Evolutionary conservation across 768 basidiomycete species (phyloP).

Genomic region (Agaricus sinodeliciosus): DNA sequence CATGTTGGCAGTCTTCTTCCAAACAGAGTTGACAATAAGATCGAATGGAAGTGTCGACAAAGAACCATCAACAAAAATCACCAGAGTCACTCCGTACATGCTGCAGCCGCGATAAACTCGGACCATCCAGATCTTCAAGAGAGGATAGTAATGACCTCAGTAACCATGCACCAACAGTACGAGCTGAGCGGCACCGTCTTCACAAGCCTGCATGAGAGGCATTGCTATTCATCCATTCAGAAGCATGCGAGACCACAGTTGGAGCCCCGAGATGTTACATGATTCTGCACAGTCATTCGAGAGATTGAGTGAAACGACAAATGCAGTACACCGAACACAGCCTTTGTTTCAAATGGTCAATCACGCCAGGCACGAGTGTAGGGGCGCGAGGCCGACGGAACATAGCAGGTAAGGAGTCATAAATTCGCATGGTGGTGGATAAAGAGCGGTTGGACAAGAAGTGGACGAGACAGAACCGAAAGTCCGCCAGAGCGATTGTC

Average conservation of each 20-base stretch:
- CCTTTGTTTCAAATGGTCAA: background rate
- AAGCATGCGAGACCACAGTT: background rate
- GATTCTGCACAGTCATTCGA: background rate
- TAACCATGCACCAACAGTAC: too few species aligned
- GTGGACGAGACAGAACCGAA: too few species aligned
- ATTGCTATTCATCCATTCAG: too few species aligned
- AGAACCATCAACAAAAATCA: too few species aligned
- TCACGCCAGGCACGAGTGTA: background rate
- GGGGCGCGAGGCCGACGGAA: background rate
- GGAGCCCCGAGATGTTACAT: background rate
- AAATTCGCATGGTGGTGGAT: background rate
- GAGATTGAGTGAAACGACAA: background rate
- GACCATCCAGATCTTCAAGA: conserved; percentile 24
- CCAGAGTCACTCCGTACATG: too few species aligned
- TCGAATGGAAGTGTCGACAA: too few species aligned
- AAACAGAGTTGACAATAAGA: too few species aligned
- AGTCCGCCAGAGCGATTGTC: too few species aligned
- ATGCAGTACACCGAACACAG: background rate
- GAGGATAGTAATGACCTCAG: too few species aligned
- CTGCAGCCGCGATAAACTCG: conserved; percentile 20
- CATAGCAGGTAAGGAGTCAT: background rate
- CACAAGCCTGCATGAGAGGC: too few species aligned
- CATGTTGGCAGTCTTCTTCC: too few species aligned
- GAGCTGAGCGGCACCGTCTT: too few species aligned
- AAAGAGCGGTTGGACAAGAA: background rate